Conservation (phyloP, 2,329 filamentous ascomycete genomes). For the Botryotinia calthae region DNA sequence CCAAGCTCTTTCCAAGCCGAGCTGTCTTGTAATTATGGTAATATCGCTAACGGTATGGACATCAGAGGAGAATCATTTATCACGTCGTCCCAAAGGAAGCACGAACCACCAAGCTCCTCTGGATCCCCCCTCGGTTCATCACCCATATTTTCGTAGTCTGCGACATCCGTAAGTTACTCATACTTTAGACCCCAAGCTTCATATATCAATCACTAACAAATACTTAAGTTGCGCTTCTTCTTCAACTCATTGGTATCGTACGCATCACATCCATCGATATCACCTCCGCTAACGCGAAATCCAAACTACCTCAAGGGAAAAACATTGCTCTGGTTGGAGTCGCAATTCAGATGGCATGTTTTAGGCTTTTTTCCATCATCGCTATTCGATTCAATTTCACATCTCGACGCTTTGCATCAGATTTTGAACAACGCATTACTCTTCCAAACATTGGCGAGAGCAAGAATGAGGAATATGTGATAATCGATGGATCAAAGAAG, state of each 20-base stretch:
- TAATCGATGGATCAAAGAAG: neutral
- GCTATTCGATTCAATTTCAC: neutral
- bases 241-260: neutral
- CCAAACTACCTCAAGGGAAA: neutral
- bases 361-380: neutral
- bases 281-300: neutral
- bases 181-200: accelerated
- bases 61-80: neutral
- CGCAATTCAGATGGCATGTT: neutral
- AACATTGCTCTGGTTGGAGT: neutral
- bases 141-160: neutral
- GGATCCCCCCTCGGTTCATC: neutral
- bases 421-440: neutral
- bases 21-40: no score
- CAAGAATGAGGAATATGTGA: neutral
- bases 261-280: neutral
- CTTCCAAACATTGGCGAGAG: neutral
- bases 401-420: neutral
- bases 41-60: neutral
- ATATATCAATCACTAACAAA: neutral
- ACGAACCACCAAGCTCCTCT: neutral
- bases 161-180: neutral
- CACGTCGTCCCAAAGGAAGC: neutral
- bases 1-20: neutral
- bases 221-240: neutral